Conservation (phyloP, 257 asterid species). For the Solanum pennellii region DNA sequence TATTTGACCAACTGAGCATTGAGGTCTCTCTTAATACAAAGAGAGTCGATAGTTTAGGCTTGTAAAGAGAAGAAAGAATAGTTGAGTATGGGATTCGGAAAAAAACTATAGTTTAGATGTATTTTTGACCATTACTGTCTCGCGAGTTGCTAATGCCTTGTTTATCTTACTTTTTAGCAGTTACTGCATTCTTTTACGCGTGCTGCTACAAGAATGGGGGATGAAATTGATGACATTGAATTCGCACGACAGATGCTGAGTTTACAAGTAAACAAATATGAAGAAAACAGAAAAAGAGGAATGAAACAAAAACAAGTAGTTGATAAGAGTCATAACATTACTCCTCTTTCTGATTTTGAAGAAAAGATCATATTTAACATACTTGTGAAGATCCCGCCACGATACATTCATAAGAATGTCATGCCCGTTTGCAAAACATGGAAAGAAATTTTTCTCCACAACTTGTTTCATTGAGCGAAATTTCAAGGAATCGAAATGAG, state of each 20-base stretch:
- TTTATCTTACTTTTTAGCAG: background rate
- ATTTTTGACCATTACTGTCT: background rate
- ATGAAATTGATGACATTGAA: background rate
- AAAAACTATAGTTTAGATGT: too few species aligned
- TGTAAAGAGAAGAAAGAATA: background rate
- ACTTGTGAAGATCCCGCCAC: slow-evolving; percentile 1
- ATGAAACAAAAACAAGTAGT: background rate
- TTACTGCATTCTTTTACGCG: background rate
- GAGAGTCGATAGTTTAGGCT: background rate
- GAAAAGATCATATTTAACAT: background rate
- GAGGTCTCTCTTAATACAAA: background rate
- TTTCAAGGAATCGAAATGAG: background rate
- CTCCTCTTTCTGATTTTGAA: background rate
- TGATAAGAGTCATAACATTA: background rate
- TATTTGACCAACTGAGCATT: background rate
- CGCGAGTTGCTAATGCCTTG: background rate
- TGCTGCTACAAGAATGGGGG: background rate
- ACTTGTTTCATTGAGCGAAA: background rate
- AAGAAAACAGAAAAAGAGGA: background rate
- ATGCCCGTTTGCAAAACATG: slow-evolving; percentile 1
- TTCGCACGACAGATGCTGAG: background rate
- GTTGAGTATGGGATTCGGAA: background rate
- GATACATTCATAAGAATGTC: background rate
- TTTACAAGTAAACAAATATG: too few species aligned
- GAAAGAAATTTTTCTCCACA: background rate